These are phyloP conservation scores for Sugiyamaella smithiae DNA, from an alignment of 805 yeast species.

Conservation along the genomic window DNA sequence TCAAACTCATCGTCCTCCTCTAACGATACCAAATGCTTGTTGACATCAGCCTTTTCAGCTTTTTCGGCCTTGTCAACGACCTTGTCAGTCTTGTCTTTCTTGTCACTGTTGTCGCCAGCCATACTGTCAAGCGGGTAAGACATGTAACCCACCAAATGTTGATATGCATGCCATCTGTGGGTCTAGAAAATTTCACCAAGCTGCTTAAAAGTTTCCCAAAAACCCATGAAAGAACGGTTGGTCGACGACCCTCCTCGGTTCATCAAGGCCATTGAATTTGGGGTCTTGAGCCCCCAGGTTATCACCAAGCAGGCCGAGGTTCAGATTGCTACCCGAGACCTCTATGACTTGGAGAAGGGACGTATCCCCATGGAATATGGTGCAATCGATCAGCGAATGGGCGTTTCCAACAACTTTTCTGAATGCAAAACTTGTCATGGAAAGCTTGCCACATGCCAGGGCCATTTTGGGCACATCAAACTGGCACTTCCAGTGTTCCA, in stretches of 20 bases:
- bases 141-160: not conserved
- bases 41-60: constrained; percentile 6
- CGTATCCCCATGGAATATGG: constrained; percentile 80
- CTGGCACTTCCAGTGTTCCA: constrained; percentile 95
- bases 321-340: constrained; percentile 85
- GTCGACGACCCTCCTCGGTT: constrained; percentile 85
- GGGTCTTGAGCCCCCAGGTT: constrained; percentile 89
- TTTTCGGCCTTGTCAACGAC: constrained; percentile 6
- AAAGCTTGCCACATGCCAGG: constrained; percentile 89
- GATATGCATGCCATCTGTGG: constrained; percentile 4
- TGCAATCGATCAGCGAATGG: constrained; percentile 91
- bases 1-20: constrained; percentile 98
- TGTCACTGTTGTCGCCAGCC: not conserved
- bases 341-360: constrained; percentile 87
- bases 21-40: constrained; percentile 55
- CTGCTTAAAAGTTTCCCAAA: too few species aligned
- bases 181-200: not conserved
- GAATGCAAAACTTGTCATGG: constrained; percentile 94
- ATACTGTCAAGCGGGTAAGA: constrained; percentile 2
- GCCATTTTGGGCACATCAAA: constrained; percentile 95
- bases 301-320: constrained; percentile 92
- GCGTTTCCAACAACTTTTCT: constrained; percentile 80
- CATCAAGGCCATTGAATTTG: constrained; percentile 86
- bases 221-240: constrained; percentile 42
- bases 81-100: constrained; percentile 3